These are phyloP conservation scores for Nemophila menziesii DNA, from an alignment of 257 asterid species.

Conservation along the genomic window DNA sequence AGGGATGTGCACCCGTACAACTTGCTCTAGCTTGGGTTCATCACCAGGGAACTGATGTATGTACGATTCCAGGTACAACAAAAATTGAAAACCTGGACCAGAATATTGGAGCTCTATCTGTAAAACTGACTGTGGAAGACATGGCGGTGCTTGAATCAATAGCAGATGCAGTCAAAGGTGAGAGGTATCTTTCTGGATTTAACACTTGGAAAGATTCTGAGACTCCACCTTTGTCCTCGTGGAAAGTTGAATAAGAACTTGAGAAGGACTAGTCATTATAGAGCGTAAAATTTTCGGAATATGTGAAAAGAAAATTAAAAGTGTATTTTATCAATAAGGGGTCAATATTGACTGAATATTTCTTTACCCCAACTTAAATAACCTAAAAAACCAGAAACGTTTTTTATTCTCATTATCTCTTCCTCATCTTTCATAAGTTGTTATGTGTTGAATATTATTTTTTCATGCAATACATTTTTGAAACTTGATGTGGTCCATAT, in stretches of 20 bases:
- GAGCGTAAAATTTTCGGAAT: too few species aligned
- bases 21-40: constrained; percentile 54
- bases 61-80: constrained; percentile 44
- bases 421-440: too few species aligned
- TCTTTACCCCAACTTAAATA: too few species aligned
- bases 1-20: constrained; percentile 39
- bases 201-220: constrained; percentile 14
- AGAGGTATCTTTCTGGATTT: constrained; percentile 1
- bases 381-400: too few species aligned
- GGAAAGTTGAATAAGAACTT: constrained; percentile 3
- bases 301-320: too few species aligned
- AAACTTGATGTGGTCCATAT: too few species aligned
- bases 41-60: constrained; percentile 39
- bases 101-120: constrained; percentile 22
- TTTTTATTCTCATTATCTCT: too few species aligned
- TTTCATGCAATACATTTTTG: too few species aligned
- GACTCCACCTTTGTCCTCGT: constrained; percentile 14
- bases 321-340: too few species aligned
- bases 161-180: constrained; percentile 10
- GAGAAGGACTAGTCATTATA: neutral
- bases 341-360: too few species aligned
- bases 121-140: constrained; percentile 7
- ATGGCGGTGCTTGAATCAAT: constrained; percentile 3
- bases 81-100: constrained; percentile 25
- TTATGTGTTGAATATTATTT: too few species aligned